A percentile compares a stretch with the other conserved stretches of the same genome.
These are phyloP conservation scores for Trypanosoma conorhini DNA, from an alignment of 208 protist genomes.

Conservation along the genomic window DNA sequence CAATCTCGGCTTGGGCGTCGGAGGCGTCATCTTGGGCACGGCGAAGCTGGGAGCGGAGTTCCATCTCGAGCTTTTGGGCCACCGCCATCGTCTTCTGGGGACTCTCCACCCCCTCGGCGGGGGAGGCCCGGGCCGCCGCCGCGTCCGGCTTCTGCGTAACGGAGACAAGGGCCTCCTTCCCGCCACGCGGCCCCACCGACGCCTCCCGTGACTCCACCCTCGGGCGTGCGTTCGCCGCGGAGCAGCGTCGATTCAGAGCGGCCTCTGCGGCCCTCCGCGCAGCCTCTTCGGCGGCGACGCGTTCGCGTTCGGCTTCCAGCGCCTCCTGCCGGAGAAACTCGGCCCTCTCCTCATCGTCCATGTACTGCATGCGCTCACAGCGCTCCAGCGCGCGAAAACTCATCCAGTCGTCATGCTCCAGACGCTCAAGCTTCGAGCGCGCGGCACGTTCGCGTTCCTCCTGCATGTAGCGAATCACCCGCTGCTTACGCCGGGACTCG, in stretches of 20 bases:
- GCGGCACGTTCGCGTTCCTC: constrained; percentile 74
- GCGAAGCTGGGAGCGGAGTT: constrained; percentile 10
- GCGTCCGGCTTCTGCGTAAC: not conserved
- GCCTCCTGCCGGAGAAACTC: constrained; percentile 71
- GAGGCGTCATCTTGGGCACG: constrained; percentile 13
- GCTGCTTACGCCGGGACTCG: constrained; percentile 81
- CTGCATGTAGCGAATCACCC: constrained; percentile 86
- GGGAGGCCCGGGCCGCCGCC: not conserved
- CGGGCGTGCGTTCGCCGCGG: not conserved
- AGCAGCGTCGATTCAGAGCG: constrained; percentile 20
- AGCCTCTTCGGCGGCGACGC: constrained; percentile 38
- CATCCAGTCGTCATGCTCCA: constrained; percentile 78
- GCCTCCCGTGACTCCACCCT: constrained; percentile 8
- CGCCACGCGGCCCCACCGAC: constrained; percentile 27
- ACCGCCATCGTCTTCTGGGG: constrained; percentile 20
- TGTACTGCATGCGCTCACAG: constrained; percentile 66
- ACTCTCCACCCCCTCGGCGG: constrained; percentile 22
- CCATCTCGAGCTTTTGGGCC: constrained; percentile 13
- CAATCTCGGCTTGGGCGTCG: not conserved
- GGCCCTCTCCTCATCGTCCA: constrained; percentile 69
- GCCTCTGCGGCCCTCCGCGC: constrained; percentile 41
- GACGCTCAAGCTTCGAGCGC: constrained; percentile 61
- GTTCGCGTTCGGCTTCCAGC: constrained; percentile 41
- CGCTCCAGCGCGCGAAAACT: constrained; percentile 68
- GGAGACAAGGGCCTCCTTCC: constrained; percentile 26